A percentile compares a stretch with the other conserved stretches of the same genome.
Conservation (phyloP, 2,329 filamentous ascomycete genomes). For the Dactylellina cionopaga region DNA sequence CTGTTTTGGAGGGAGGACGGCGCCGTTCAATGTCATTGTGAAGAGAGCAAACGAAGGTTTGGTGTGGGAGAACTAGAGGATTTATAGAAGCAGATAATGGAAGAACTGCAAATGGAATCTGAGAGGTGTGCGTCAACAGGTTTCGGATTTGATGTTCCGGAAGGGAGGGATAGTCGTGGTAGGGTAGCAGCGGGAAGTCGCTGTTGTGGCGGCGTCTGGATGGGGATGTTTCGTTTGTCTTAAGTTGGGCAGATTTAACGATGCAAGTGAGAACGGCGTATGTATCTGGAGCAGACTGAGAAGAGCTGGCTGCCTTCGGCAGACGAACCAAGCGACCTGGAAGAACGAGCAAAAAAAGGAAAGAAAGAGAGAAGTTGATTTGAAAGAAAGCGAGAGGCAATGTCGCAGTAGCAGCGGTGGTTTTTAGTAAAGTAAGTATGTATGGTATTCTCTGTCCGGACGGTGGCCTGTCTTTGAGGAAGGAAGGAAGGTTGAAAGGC, state of each 20-base stretch:
- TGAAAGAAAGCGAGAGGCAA: neutral
- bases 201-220: slow-evolving; percentile 17
- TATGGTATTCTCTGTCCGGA: neutral
- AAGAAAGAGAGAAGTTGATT: neutral
- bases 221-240: slow-evolving; percentile 33
- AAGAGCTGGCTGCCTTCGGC: slow-evolving; percentile 34
- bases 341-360: slow-evolving; percentile 13
- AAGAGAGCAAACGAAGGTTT: slow-evolving; percentile 5
- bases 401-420: neutral
- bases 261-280: slow-evolving; percentile 49
- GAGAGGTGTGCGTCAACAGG: slow-evolving; percentile 3
- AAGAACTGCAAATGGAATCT: neutral
- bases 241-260: neutral
- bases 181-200: slow-evolving; percentile 25
- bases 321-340: neutral
- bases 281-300: slow-evolving; percentile 25
- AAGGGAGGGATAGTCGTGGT: slow-evolving; percentile 24
- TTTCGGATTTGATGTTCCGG: slow-evolving; percentile 34
- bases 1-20: slow-evolving; percentile 34
- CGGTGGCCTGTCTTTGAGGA: too few species aligned
- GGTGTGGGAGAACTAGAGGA: slow-evolving; percentile 28
- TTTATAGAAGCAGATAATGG: slow-evolving; percentile 33
- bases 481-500: neutral
- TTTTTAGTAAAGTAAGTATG: neutral
- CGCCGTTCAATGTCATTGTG: slow-evolving; percentile 51